Evolutionary conservation across 2,329 filamentous ascomycete genomes (phyloP), one percentile per base, ranked within the genome.

Genomic region (Aspergillus fischeri): DNA sequence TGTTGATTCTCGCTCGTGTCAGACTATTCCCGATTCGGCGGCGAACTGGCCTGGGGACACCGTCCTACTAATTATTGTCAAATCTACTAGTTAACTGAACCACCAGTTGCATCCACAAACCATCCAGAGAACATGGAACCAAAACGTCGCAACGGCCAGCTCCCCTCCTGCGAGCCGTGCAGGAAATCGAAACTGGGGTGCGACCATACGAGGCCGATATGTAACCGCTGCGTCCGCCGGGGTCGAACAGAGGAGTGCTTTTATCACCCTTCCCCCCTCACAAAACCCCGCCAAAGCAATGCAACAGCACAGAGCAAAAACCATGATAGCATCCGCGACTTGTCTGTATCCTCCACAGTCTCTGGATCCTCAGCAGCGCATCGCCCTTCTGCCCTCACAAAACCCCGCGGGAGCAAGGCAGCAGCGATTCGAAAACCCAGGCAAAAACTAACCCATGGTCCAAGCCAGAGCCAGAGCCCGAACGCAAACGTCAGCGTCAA

Each of bases 121-220:
- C 10, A 11, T 32, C 29, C 29, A 32, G 29, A 32, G 29, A 35
- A 6, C 32, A 35, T 35, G 32, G 11, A 35, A 35, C 14, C 0
- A 17, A 35, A 14, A 17, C 32, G 32, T 1, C 32, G 32, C 32
- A 35, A 35, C 32, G 32, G 32, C 4, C 32, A 35, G 5, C 32
- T 35, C 14, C 32, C 32, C 4, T 44, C 35, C 17, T 20, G 53
- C 6, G n/a, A 11, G 53, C 65, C 65, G 4, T 67, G 65, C 44
- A 62, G 65, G 5, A 65, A 60, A 49, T 61, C 64, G 14, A 67
- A 67, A 47, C 25, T 67, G n/a, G 63, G 65, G 20, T 67, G 65
- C 45, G 65, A 67, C 14, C 64, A 67, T 48, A 47, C 54, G 25
- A 55, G 47, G 3, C 65, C 65, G 10, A 44, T 55, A 35, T 67